A percentile compares a stretch with the other conserved stretches of the same genome.
Evolutionary conservation across 2,329 filamentous ascomycete genomes (phyloP).

Genomic region (Claviceps pazoutovae): DNA sequence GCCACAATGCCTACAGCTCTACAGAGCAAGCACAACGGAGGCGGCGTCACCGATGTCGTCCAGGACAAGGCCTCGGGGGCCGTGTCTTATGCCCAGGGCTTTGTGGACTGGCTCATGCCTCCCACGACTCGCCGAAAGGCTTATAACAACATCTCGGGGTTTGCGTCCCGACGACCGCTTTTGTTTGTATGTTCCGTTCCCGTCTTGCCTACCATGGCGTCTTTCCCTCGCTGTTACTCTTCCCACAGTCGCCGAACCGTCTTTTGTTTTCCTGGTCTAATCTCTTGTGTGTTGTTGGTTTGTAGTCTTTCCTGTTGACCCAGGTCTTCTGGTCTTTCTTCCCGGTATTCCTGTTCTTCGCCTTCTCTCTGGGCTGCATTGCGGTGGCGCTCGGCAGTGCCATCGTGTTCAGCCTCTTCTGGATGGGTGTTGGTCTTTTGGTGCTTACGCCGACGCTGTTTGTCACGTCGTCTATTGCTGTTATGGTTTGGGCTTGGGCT

Average conservation of each 20-base stretch:
- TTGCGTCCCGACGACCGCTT: slow-evolving; percentile 51
- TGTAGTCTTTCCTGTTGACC: slow-evolving; percentile 50
- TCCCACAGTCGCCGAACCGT: background rate
- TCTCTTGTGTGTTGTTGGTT: no score
- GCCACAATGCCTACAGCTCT: slow-evolving; percentile 2
- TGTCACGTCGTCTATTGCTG: slow-evolving; percentile 46
- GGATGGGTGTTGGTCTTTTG: slow-evolving; percentile 50
- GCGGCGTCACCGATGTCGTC: slow-evolving; percentile 13
- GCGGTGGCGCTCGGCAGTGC: slow-evolving; percentile 49
- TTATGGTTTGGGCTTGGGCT: slow-evolving; percentile 55
- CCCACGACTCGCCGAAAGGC: slow-evolving; percentile 45
- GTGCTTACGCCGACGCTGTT: slow-evolving; percentile 56
- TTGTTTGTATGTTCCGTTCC: slow-evolving; percentile 42
- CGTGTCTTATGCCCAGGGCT: slow-evolving; percentile 27
- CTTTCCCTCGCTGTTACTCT: background rate
- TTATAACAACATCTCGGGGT: slow-evolving; percentile 36
- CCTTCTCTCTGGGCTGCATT: slow-evolving; percentile 49
- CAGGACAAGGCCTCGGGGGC: slow-evolving; percentile 22
- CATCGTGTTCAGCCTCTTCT: slow-evolving; percentile 52
- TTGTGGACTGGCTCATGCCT: slow-evolving; percentile 39
- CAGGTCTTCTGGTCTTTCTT: slow-evolving; percentile 53
- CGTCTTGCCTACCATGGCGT: no score
- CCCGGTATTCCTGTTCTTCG: slow-evolving; percentile 53
- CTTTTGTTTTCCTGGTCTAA: background rate
- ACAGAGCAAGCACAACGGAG: slow-evolving; percentile 8